A percentile compares a stretch with the other conserved stretches of the same genome.
Evolutionary conservation across 306 rosid species (phyloP).

Genomic region (Vicia faba): DNA sequence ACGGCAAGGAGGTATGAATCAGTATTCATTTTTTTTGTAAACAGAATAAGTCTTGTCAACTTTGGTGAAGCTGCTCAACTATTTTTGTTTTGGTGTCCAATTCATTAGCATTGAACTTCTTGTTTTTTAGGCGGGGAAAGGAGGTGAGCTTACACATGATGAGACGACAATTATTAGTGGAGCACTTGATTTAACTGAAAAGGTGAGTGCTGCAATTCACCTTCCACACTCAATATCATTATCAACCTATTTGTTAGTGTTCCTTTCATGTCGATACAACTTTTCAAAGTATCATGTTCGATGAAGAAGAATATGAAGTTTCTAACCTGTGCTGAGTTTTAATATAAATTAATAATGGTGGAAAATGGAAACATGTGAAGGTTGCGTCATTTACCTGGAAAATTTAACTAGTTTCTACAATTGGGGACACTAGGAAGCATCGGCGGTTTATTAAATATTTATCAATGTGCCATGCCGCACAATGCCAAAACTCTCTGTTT

Average conservation of each 20-base stretch:
- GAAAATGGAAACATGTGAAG: constrained; percentile 16
- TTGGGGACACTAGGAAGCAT: constrained; percentile 18
- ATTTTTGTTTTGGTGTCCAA: not conserved
- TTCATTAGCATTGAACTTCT: constrained; percentile 30
- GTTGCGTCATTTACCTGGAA: constrained; percentile 14
- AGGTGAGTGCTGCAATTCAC: constrained; percentile 52
- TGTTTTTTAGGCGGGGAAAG: constrained; percentile 82
- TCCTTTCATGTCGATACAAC: constrained; percentile 16
- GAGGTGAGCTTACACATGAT: constrained; percentile 98
- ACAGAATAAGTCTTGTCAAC: constrained; percentile 23
- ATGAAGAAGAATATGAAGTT: constrained; percentile 30
- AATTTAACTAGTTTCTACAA: constrained; percentile 1
- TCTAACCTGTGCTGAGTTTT: constrained; percentile 29
- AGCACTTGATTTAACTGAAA: constrained; percentile 95
- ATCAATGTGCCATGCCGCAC: constrained; percentile 10
- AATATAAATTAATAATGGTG: constrained; percentile 24
- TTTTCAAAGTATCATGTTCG: constrained; percentile 32
- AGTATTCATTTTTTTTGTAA: not conserved
- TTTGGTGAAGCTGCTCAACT: constrained; percentile 28
- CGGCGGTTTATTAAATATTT: constrained; percentile 12
- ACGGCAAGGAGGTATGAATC: constrained; percentile 73
- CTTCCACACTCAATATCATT: constrained; percentile 5
- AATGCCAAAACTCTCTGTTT: constrained; percentile 8
- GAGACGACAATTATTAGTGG: constrained; percentile 98
- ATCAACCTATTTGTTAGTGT: constrained; percentile 27